A percentile compares a stretch with the other conserved stretches of the same genome.
Evolutionary conservation across 805 yeast species (phyloP).

Genomic region (Priceomyces medius): DNA sequence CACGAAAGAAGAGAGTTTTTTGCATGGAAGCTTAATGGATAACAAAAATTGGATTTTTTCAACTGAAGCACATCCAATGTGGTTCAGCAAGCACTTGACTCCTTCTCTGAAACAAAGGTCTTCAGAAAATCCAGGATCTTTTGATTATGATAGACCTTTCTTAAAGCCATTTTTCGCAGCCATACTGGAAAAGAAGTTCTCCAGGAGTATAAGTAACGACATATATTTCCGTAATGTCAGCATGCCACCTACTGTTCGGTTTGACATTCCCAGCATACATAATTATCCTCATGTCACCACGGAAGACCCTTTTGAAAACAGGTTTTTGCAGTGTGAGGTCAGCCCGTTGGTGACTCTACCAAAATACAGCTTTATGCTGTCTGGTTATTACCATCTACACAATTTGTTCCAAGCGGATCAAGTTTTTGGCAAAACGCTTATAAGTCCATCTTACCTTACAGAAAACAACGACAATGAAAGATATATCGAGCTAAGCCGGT

Average conservation of each 20-base stretch:
- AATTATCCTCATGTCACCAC: slow-evolving; percentile 8
- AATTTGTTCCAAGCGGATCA: slow-evolving; percentile 48
- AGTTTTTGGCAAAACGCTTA: slow-evolving; percentile 37
- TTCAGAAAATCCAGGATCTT: background rate
- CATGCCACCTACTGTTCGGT: slow-evolving; percentile 9
- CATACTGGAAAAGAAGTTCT: slow-evolving; percentile 1
- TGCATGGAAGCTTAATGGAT: slow-evolving; percentile 32
- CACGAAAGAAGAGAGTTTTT: slow-evolving; percentile 47
- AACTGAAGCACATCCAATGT: slow-evolving; percentile 91
- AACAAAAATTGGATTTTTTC: slow-evolving; percentile 60
- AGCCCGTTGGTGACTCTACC: slow-evolving; percentile 18
- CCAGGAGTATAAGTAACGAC: background rate
- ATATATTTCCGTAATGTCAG: slow-evolving; percentile 16
- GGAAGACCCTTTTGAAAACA: slow-evolving; percentile 16
- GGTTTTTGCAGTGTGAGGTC: slow-evolving; percentile 31
- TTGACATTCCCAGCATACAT: slow-evolving; percentile 12
- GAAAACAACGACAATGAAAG: slow-evolving; percentile 20
- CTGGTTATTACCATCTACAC: slow-evolving; percentile 38
- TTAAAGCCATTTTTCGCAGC: slow-evolving; percentile 3
- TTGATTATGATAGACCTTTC: background rate
- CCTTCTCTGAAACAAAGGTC: background rate
- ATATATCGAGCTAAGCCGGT: slow-evolving; percentile 27
- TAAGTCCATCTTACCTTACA: slow-evolving; percentile 40
- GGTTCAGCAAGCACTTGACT: slow-evolving; percentile 47
- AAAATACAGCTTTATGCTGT: slow-evolving; percentile 24